Percentiles rank a stretch among this genome's conserved stretches.
phyloP scores from a whole-genome alignment of 202 grass and related monocot genomes.

The Panicum virgatum region DNA sequence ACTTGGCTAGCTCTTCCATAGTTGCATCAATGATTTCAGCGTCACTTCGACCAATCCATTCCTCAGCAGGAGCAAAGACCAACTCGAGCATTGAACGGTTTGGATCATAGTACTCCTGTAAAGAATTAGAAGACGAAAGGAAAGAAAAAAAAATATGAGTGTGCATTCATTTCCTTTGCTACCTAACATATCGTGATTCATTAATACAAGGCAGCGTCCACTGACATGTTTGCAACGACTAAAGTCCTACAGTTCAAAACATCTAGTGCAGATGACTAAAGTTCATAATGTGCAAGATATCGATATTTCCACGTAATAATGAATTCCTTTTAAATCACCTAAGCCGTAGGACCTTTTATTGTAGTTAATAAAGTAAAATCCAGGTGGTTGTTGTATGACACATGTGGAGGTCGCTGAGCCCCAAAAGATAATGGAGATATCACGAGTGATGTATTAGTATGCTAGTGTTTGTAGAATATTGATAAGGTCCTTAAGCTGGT shows the following conservation, averaged over 20 bases:
- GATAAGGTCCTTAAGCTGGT: slow-evolving; percentile 23
- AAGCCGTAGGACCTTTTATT: neutral
- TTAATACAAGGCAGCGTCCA: neutral
- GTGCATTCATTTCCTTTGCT: neutral
- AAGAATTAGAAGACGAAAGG: slow-evolving; percentile 31
- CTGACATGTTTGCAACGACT: slow-evolving; percentile 22
- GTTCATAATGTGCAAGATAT: neutral
- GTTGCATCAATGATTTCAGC: slow-evolving; percentile 88
- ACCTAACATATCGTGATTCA: slow-evolving; percentile 3
- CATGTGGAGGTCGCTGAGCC: neutral
- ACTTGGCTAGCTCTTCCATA: slow-evolving; percentile 87
- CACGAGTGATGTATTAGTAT: slow-evolving; percentile 30
- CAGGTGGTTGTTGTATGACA: neutral
- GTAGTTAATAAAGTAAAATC: slow-evolving; percentile 2
- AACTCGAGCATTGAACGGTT: slow-evolving; percentile 91
- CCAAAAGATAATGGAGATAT: neutral
- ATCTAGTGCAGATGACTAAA: neutral
- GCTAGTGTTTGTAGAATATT: slow-evolving; percentile 27
- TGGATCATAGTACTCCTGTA: slow-evolving; percentile 97
- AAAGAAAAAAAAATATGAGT: slow-evolving; percentile 19
- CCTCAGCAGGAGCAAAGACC: slow-evolving; percentile 93
- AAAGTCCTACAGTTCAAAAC: neutral
- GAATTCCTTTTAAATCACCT: neutral
- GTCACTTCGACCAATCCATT: slow-evolving; percentile 88
- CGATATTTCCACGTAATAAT: neutral